Evolutionary conservation across 495 filamentous ascomycete genomes (phyloP).

Genomic region (Cenococcum geophilum): DNA sequence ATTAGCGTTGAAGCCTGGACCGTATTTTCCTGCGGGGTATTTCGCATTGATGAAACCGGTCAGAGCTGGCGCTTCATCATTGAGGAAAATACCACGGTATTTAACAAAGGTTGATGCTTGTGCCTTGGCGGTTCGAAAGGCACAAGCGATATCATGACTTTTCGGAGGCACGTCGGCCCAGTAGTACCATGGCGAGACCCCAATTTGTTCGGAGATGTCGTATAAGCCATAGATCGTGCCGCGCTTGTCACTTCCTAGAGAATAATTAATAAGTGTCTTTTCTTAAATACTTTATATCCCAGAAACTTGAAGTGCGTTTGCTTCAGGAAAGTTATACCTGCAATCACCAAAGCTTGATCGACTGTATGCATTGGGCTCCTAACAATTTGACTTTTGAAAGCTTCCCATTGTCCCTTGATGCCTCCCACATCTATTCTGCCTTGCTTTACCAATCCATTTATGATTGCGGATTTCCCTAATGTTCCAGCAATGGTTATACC

Average conservation of each 20-base stretch:
- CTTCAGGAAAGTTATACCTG: conserved; percentile 35
- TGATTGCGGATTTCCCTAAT: conserved; percentile 55
- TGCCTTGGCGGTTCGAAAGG: conserved; percentile 45
- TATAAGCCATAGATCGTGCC: conserved; percentile 71
- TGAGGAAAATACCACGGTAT: conserved; percentile 73
- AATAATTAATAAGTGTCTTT: not conserved
- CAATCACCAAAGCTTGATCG: conserved; percentile 58
- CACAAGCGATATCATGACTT: conserved; percentile 51
- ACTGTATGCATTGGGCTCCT: conserved; percentile 53
- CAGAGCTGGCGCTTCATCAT: conserved; percentile 68
- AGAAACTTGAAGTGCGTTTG: not conserved
- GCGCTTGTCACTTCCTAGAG: conserved; percentile 53
- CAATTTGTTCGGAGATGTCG: conserved; percentile 68
- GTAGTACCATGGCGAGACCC: conserved; percentile 72
- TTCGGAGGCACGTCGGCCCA: conserved; percentile 62
- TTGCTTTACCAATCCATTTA: conserved; percentile 49
- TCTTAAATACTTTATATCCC: not conserved
- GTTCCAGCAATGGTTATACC: conserved; percentile 65
- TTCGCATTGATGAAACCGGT: conserved; percentile 62
- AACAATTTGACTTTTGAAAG: conserved; percentile 56
- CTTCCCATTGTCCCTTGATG: conserved; percentile 63
- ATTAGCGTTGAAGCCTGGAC: conserved; percentile 53
- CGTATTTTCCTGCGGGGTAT: conserved; percentile 47
- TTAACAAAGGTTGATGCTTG: conserved; percentile 62
- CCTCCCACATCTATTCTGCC: conserved; percentile 52